Evolutionary conservation across 2,329 filamentous ascomycete genomes (phyloP), one percentile per base, ranked within the genome.

Genomic region (Botrytis paeoniae): DNA sequence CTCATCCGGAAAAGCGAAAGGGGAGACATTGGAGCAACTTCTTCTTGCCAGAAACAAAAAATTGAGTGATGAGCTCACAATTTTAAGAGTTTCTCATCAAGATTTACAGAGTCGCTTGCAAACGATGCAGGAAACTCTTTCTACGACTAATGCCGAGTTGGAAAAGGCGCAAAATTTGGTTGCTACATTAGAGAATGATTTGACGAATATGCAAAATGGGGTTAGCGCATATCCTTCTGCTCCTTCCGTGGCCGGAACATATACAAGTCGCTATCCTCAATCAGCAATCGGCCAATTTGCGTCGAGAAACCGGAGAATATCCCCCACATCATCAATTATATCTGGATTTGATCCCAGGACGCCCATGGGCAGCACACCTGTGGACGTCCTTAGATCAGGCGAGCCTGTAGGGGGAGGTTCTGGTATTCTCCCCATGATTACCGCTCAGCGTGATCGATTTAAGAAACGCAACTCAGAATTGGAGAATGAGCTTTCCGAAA

Each of bases 311-410:
- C 89, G 92, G 43, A 89, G 91, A 59, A 89, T 92, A 25, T 98
- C 96, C 4, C 97, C 96, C 0, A 98, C 96, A 1, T 98, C 95
- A 6, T 98, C 95, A 32, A 98, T 99, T 79, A 98, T 99, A 78
- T 98, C 95, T 74, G 96, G 96, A n/a, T 94, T 98, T 80, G 93
- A 97, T 79, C 91, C 92, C 35, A 87, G 89, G 61, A 85, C 85
- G 60, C 81, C 82, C 14, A 83, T 86, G 57, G 84, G 86, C 25
- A 78, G 76, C 9, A 80, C 83, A 54, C 85, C 85, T 22, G 84
- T 91, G 76, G 89, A 91, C 57, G 84, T 87, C 10, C 83, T 91
- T 37, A 86, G 89, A 75, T 79, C 80, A 45, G 87, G 86, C 3
- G 92, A 94, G 64, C 86, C 91, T 14, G 87, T 91, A 72, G 92